Base-by-base conservation (phyloP, 805 yeast genomes). In the Teunomyces lycoperdinae region DNA sequence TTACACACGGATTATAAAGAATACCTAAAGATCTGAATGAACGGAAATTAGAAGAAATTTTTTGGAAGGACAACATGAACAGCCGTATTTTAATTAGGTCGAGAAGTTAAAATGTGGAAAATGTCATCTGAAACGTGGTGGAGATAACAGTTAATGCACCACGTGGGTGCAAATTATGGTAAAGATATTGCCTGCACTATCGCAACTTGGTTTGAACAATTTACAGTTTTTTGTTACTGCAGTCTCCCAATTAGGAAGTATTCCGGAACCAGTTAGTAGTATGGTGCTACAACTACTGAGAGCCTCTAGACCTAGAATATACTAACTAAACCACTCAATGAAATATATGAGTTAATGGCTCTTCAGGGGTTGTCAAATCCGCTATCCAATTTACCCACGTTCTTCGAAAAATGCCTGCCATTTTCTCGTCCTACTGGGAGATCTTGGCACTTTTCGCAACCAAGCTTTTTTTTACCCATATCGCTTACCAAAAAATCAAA, bases 401-500 rank as follows among this genome's bases (percentile, higher is more conserved):
- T 38, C 30, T 5, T 26, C 30, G 5, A 16, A 38, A 35, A 38
- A 38, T 20, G 41, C 13, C 41, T 38, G 20, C 41, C 30, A 38
- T 38, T 38, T 38, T 38, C 41, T 38, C 41, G 41, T 38, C 41
- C 17, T 38, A 20, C 27, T 7, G 3, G 9, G 16, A 26, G 41
- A 38, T 24, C 41, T 38, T 38, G 41, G 41, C 41, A 38, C 30
- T 38, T 38, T 38, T 38, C 41, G 41, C 41, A 38, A 38, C 41
- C 41, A 38, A 38, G 41, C 41, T 38, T 38, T 38, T 36, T 35
- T 38, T 38, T n/a, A 34, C 13, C 17, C 24, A 20, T 38, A n/a
- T 38, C 27, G 29, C 29, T 13, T 38, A 38, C 16, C 13, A 13
- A 13, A 29, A 13, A 17, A 38, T 14, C n/a, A n/a, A 11, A 35